phyloP scores from a whole-genome alignment of 257 asterid species.

The Nicotiana sylvestris region DNA sequence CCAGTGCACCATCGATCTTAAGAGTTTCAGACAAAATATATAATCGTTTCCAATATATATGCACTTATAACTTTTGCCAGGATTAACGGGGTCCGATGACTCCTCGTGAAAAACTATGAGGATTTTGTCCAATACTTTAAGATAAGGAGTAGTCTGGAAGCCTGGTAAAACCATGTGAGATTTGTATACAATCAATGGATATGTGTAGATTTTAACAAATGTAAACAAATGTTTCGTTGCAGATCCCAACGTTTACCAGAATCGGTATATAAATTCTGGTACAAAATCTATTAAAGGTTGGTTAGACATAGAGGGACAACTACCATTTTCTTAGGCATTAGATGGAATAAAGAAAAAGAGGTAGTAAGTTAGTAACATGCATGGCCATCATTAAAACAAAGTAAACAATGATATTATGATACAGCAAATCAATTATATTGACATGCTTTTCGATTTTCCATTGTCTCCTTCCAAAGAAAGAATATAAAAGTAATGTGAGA shows the following conservation, averaged over 20 bases:
- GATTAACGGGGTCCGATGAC: too few species aligned
- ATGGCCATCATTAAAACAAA: not conserved
- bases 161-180: not conserved
- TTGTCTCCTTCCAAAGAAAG: not conserved
- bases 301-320: not conserved
- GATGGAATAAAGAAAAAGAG: not conserved
- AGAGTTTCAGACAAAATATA: too few species aligned
- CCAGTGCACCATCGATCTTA: too few species aligned
- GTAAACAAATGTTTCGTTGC: not conserved
- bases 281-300: not conserved
- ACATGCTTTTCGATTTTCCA: conserved; percentile 5
- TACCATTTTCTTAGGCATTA: not conserved
- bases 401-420: not conserved
- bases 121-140: not conserved
- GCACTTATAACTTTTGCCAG: too few species aligned
- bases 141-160: not conserved
- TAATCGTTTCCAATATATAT: too few species aligned
- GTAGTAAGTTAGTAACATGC: conserved; percentile 5
- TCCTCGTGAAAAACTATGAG: not conserved
- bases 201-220: not conserved
- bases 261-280: not conserved
- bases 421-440: conserved; percentile 1
- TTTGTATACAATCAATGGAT: not conserved
- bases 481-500: conserved; percentile 10
- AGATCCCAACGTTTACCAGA: not conserved